phyloP scores from a whole-genome alignment of 2,329 filamentous ascomycete genomes.

The Aspergillus sp. region DNA sequence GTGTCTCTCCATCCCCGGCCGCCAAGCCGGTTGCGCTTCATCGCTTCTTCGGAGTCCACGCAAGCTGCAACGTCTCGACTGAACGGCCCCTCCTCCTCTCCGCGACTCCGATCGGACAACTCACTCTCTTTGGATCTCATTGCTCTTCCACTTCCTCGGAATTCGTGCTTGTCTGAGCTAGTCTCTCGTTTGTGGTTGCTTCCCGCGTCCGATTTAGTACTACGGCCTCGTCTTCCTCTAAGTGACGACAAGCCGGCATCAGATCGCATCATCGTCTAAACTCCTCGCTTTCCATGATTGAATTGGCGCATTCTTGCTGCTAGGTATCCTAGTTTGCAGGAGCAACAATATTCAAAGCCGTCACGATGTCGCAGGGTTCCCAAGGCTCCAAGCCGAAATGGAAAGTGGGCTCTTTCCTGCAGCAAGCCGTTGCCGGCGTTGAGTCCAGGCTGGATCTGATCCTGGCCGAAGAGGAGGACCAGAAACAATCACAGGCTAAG shows the following conservation, averaged over 20 bases:
- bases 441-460: conserved; percentile 93
- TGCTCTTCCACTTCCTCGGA: not conserved
- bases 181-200: conserved; percentile 13
- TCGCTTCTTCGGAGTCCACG: conserved; percentile 21
- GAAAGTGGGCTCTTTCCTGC: conserved; percentile 70
- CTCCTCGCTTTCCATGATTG: conserved; percentile 17
- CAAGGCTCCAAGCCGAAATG: conserved; percentile 62
- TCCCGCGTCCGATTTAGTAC: not conserved
- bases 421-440: conserved; percentile 88
- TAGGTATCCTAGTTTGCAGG: conserved; percentile 3
- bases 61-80: conserved; percentile 14
- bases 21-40: conserved; percentile 21
- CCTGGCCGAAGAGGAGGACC: conserved; percentile 69
- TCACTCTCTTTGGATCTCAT: not conserved
- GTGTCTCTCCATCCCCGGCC: not conserved
- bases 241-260: conserved; percentile 18
- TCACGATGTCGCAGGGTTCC: conserved; percentile 38
- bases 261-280: conserved; percentile 9
- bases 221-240: conserved; percentile 11
- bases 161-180: conserved; percentile 3
- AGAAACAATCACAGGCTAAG: conserved; percentile 26
- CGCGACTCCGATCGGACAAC: not conserved
- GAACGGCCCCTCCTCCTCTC: not conserved
- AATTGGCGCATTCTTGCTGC: conserved; percentile 14
- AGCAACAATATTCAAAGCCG: not conserved